Percentiles rank a stretch among this genome's conserved stretches.
Conservation (phyloP, 2,329 filamentous ascomycete genomes). For the Truncatella angustata region DNA sequence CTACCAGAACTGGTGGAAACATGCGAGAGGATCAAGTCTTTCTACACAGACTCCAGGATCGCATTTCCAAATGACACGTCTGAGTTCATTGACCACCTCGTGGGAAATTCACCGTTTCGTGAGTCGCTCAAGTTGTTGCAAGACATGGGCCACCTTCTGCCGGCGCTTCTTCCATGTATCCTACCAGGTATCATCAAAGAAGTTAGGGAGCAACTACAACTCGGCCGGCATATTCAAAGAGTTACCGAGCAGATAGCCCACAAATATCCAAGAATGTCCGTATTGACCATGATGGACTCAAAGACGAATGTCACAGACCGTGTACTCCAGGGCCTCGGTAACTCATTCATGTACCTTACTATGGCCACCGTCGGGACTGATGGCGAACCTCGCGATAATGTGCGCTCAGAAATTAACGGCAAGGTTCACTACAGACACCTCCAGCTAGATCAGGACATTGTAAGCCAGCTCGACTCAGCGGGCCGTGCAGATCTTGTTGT, state of each 20-base stretch:
- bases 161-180: constrained; percentile 20
- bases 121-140: constrained; percentile 28
- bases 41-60: constrained; percentile 17
- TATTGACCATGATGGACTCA: constrained; percentile 34
- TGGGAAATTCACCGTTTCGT: constrained; percentile 30
- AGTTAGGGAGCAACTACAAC: constrained; percentile 26
- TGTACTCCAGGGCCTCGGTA: constrained; percentile 28
- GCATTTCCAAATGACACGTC: constrained; percentile 5
- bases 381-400: background rate
- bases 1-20: constrained; percentile 30
- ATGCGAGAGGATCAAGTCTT: constrained; percentile 34
- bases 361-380: constrained; percentile 18
- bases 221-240: constrained; percentile 32
- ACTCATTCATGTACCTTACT: constrained; percentile 30
- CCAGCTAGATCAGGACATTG: background rate
- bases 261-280: constrained; percentile 36
- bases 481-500: constrained; percentile 29
- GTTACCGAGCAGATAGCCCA: constrained; percentile 37
- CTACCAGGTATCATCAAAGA: constrained; percentile 27
- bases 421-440: background rate
- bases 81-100: constrained; percentile 27
- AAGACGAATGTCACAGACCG: constrained; percentile 27
- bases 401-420: constrained; percentile 9
- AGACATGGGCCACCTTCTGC: constrained; percentile 21
- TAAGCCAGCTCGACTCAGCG: constrained; percentile 18